phyloP scores from a whole-genome alignment of 2,329 filamentous ascomycete genomes.

The Fusarium metavorans region DNA sequence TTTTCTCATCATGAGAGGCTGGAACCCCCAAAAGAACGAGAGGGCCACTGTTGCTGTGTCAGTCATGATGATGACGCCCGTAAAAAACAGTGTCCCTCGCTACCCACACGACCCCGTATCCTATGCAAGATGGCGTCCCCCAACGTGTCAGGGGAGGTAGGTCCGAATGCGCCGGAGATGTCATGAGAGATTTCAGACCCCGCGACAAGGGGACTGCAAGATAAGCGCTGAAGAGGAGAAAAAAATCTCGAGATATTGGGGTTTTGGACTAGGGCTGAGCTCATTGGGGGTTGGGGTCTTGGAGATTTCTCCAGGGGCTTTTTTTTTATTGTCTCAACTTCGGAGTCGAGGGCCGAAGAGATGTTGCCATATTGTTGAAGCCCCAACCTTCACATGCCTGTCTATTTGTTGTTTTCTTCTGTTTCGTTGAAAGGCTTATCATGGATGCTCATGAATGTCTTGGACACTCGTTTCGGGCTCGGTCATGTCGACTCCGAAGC shows the following conservation, averaged over 20 bases:
- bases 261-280: conserved; percentile 25
- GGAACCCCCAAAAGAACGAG: conserved; percentile 17
- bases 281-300: conserved; percentile 42
- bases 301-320: background rate
- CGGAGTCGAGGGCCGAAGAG: background rate
- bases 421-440: background rate
- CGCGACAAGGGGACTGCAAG: background rate
- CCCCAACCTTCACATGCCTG: conserved; percentile 37
- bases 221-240: background rate
- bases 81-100: background rate
- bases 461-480: conserved; percentile 19
- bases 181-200: background rate
- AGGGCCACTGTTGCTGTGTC: background rate
- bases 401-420: background rate
- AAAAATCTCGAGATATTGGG: conserved; percentile 26
- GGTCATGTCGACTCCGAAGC: conserved; percentile 22
- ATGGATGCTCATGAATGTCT: conserved; percentile 11
- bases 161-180: conserved; percentile 4
- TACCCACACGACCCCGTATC: background rate
- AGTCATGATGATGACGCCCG: conserved; percentile 3
- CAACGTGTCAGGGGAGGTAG: background rate
- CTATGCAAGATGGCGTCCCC: background rate
- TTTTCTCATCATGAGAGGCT: background rate
- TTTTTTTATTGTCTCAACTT: conserved; percentile 22
- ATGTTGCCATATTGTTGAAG: conserved; percentile 32